Base-by-base conservation (phyloP, 2,329 filamentous ascomycete genomes). In the Talaromyces pinophilus region DNA sequence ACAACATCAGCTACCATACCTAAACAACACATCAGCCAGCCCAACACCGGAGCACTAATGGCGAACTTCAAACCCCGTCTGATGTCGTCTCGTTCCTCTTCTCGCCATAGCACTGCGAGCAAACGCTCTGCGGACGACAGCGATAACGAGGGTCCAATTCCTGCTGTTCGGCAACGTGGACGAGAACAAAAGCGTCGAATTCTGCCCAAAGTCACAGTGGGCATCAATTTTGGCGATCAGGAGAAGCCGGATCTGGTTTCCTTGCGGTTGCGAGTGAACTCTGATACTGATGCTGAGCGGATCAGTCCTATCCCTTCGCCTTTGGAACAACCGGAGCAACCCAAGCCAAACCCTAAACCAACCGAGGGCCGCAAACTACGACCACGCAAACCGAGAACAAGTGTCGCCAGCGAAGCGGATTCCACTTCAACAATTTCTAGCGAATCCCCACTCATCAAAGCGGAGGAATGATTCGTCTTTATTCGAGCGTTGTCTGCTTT, bases 121-220 rank as follows among this genome's bases (percentile, higher is more conserved):
- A 80, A 81, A 67, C 77, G 78, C 25, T 79, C 78, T 4, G 78
- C 78, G 5, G 76, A 77, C 40, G 78, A 75, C 44, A 78, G 78
- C 17, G 72, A 75, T 33, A 78, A 77, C 5, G 78, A 80, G n/a
- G 73, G 73, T 10, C 70, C 72, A 15, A 28, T n/a, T 15, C 8
- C 48, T 35, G 35, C 22, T 54, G 38, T 15, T 6, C 42, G 59
- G 17, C 75, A 71, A 7, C 71, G 74, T 13, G 67, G 70, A 13
- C 72, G 72, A 10, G 74, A 75, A 35, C 72, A 69, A 25, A 78
- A 75, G 61, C 72, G 73, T 46, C 75, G 75, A 1, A 74, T 78
- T 3, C 68, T 79, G 5, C 76, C 77, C 4, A 77, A 78, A 59
- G 73, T 79, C 22, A 79, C 77, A 0, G 76, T 79, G n/a, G 77